These are phyloP conservation scores for Vaccinium myrtillus DNA, from an alignment of 148 eudicot genomes.

Conservation along the genomic window DNA sequence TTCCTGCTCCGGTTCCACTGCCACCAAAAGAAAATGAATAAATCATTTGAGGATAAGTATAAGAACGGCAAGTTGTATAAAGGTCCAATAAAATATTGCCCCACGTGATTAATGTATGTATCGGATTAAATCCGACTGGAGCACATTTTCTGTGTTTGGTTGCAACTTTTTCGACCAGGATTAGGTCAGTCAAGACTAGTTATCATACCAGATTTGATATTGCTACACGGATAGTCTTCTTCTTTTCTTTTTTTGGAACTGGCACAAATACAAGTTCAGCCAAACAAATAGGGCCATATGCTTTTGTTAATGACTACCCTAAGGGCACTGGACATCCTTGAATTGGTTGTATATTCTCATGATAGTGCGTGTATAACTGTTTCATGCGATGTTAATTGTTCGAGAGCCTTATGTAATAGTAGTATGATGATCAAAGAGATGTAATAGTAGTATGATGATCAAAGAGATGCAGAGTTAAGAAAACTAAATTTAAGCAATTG, in stretches of 20 bases:
- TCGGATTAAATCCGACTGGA: neutral
- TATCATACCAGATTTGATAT: neutral
- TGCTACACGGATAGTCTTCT: neutral
- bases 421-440: neutral
- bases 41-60: neutral
- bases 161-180: neutral
- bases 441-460: neutral
- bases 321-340: neutral
- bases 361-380: neutral
- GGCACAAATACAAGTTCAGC: neutral
- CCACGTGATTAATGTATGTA: neutral
- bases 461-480: neutral
- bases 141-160: neutral
- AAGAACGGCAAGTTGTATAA: neutral
- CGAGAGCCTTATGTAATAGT: neutral
- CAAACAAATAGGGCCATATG: neutral
- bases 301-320: neutral
- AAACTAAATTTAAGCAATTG: neutral
- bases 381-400: neutral
- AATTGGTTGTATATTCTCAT: neutral
- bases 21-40: neutral
- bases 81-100: neutral
- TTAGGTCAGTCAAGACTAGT: neutral
- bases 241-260: no score
- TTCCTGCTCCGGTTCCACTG: constrained; percentile 92